phyloP scores from a whole-genome alignment of 2,329 filamentous ascomycete genomes.

The Claviceps monticola region DNA sequence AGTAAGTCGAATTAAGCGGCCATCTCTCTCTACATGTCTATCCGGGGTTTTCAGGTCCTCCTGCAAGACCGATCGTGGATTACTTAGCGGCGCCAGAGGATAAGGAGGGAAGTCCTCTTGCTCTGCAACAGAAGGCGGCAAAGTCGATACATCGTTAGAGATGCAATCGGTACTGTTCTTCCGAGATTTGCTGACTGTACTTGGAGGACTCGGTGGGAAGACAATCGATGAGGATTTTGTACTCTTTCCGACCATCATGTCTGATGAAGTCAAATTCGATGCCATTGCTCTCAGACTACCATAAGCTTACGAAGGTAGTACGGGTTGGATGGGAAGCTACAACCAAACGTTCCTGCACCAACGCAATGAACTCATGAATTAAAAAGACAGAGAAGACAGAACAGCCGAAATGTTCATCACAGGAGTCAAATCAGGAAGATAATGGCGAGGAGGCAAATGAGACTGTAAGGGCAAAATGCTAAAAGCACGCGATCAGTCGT shows the following conservation, averaged over 20 bases:
- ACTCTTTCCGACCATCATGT: background rate
- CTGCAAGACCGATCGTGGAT: constrained; percentile 49
- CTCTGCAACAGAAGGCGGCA: background rate
- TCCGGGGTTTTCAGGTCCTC: constrained; percentile 76
- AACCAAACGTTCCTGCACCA: background rate
- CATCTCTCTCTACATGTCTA: constrained; percentile 63
- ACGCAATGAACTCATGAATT: background rate
- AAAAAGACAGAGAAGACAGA: background rate
- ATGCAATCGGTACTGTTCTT: constrained; percentile 18
- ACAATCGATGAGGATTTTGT: constrained; percentile 3
- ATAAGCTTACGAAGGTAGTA: background rate
- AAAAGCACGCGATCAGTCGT: too few species aligned
- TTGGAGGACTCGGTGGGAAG: constrained; percentile 26
- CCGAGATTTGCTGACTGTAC: constrained; percentile 24
- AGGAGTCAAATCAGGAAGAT: too few species aligned
- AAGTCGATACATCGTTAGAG: background rate
- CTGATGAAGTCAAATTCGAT: background rate
- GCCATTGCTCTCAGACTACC: background rate
- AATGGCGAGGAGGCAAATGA: too few species aligned
- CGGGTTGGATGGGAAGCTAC: background rate
- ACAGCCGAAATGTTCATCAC: too few species aligned
- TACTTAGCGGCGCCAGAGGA: constrained; percentile 54
- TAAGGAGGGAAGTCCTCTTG: constrained; percentile 22
- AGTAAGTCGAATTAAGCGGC: constrained; percentile 71
- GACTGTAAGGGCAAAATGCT: too few species aligned